A percentile compares a stretch with the other conserved stretches of the same genome.
Conservation (phyloP, 2,329 filamentous ascomycete genomes). For the Diaporthe amygdali region DNA sequence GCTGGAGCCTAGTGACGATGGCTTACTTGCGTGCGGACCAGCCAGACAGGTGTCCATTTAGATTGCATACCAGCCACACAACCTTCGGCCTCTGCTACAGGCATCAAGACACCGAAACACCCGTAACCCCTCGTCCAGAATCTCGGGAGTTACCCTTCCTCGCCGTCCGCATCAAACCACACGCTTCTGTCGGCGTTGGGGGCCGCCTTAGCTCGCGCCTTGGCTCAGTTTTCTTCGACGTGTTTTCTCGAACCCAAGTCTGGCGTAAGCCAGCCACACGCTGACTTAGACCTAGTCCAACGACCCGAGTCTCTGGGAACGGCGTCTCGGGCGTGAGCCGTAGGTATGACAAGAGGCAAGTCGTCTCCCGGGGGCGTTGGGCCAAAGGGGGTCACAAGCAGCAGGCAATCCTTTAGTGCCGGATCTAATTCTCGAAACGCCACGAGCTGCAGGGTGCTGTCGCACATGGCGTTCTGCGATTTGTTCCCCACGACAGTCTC, state of each 20-base stretch:
- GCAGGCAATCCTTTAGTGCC: constrained; percentile 20
- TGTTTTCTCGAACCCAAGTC: not conserved
- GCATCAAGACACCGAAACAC: constrained; percentile 3
- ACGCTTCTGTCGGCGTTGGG: not conserved
- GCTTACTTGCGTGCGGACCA: not conserved
- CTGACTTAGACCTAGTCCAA: not conserved
- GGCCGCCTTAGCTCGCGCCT: constrained; percentile 4
- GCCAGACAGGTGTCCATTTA: not conserved
- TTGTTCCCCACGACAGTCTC: constrained; percentile 14
- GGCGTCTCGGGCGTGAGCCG: constrained; percentile 11
- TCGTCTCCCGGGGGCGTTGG: not conserved
- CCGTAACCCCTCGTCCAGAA: not conserved
- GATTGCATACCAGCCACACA: constrained; percentile 5
- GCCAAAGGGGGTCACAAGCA: constrained; percentile 1
- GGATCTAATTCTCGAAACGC: constrained; percentile 10
- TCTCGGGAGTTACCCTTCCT: not conserved
- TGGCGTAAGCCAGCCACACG: not conserved
- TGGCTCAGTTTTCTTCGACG: constrained; percentile 3
- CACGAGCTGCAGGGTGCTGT: constrained; percentile 9
- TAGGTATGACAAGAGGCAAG: not conserved
- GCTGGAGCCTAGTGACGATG: constrained; percentile 4
- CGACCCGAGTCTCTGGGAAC: constrained; percentile 23
- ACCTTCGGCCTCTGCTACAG: not conserved
- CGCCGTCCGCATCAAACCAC: not conserved
- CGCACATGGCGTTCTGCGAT: constrained; percentile 24